These are phyloP conservation scores for Termitomyces sp. DNA, from an alignment of 768 basidiomycete genomes.

Conservation along the genomic window DNA sequence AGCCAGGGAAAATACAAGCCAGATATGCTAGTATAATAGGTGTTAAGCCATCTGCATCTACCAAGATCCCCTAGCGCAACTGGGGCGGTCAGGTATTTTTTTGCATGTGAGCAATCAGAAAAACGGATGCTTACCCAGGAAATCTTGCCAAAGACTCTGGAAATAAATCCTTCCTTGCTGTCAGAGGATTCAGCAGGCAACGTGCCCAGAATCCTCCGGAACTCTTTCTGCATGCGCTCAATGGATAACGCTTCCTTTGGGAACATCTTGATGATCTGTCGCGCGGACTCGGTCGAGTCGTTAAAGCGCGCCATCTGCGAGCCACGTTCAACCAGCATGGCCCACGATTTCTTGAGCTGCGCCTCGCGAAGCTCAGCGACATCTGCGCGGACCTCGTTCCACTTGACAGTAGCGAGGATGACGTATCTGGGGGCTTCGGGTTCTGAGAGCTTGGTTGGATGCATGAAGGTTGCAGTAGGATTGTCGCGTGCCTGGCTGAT, in stretches of 20 bases:
- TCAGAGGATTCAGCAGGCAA: slow-evolving; percentile 1
- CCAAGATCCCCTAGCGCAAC: not conserved
- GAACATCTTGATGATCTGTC: slow-evolving; percentile 3
- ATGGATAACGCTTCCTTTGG: slow-evolving; percentile 2
- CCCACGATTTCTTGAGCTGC: slow-evolving; percentile 6
- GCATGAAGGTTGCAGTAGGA: slow-evolving; percentile 7
- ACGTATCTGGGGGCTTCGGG: slow-evolving; percentile 6
- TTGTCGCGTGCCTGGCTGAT: slow-evolving; percentile 9
- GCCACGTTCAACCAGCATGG: slow-evolving; percentile 3
- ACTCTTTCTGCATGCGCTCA: slow-evolving; percentile 7
- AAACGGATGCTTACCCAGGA: not conserved
- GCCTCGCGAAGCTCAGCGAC: slow-evolving; percentile 7
- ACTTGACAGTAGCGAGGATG: slow-evolving; percentile 8
- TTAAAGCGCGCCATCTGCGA: slow-evolving; percentile 6
- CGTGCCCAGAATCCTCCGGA: slow-evolving; percentile 2
- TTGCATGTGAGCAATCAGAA: not conserved
- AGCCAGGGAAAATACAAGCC: not conserved
- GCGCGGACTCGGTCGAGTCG: slow-evolving; percentile 5
- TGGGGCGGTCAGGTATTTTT: not conserved
- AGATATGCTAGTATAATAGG: not conserved
- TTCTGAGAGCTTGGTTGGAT: slow-evolving; percentile 9
- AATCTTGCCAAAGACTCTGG: slow-evolving; percentile 4
- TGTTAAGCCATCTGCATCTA: not conserved
- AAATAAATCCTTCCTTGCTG: slow-evolving; percentile 7
- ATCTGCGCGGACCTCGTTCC: not conserved